These are phyloP conservation scores for Haplosporangium sp. DNA, from an alignment of 371 early-diverging fungal species.

Conservation along the genomic window DNA sequence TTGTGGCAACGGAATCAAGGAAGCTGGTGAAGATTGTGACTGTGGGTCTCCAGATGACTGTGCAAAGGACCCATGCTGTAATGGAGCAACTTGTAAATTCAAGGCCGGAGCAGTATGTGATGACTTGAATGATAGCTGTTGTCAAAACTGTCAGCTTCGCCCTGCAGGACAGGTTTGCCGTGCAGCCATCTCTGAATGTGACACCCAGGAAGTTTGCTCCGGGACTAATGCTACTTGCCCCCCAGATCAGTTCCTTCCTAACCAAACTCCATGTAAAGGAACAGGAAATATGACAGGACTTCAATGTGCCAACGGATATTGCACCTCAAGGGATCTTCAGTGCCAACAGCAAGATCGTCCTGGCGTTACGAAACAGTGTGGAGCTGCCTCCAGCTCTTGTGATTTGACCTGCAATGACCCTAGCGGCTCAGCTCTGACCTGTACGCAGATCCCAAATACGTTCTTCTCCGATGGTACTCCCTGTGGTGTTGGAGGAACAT, in stretches of 20 bases:
- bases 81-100: conserved; percentile 83
- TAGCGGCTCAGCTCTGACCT: conserved; percentile 56
- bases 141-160: conserved; percentile 78
- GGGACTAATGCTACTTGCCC: conserved; percentile 85
- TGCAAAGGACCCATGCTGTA: conserved; percentile 84
- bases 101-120: conserved; percentile 75
- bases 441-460: conserved; percentile 79
- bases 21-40: conserved; percentile 94
- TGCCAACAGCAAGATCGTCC: conserved; percentile 72
- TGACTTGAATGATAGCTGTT: conserved; percentile 88
- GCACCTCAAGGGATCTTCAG: conserved; percentile 89
- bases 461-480: conserved; percentile 89
- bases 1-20: conserved; percentile 96
- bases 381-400: conserved; percentile 65
- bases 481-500: conserved; percentile 82
- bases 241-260: conserved; percentile 69
- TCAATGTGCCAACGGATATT: conserved; percentile 89
- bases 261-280: conserved; percentile 75
- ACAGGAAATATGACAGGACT: conserved; percentile 45
- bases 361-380: conserved; percentile 55
- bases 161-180: conserved; percentile 79
- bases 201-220: conserved; percentile 83
- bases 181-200: conserved; percentile 81
- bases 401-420: conserved; percentile 77
- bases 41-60: conserved; percentile 84